Conservation (phyloP, 1,284 basidiomycete genomes). For the Neonothopanus nambi region DNA sequence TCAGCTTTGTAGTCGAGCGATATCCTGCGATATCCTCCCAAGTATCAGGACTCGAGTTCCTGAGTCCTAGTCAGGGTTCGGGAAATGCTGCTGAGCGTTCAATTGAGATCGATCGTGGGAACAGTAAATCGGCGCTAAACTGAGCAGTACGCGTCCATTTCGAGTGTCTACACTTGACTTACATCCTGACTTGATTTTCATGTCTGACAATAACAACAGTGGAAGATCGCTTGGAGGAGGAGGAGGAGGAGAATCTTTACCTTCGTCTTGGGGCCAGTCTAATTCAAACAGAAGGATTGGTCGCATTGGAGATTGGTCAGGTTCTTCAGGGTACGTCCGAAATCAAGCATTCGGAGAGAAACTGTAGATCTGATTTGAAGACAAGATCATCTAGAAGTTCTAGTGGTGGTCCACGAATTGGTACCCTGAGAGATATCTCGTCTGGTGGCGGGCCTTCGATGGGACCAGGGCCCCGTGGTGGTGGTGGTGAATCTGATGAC, state of each 20-base stretch:
- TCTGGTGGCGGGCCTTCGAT: background rate
- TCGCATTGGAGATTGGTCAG: conserved; percentile 36
- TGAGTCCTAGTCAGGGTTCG: too few relatives aligned
- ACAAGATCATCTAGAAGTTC: background rate
- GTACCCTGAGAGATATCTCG: conserved; percentile 12
- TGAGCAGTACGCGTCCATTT: background rate
- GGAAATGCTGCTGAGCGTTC: too few relatives aligned
- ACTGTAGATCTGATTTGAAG: background rate
- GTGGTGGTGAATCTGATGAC: conserved; percentile 54
- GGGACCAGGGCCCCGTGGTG: conserved; percentile 27
- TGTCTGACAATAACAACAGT: conserved; percentile 37
- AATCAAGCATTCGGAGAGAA: background rate
- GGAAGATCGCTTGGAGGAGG: conserved; percentile 51
- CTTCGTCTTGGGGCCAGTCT: conserved; percentile 47
- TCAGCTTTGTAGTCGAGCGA: too few relatives aligned
- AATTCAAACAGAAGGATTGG: conserved; percentile 34
- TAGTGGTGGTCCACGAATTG: background rate
- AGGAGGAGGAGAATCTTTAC: conserved; percentile 42
- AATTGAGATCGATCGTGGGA: conserved; percentile 2
- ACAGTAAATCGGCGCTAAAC: background rate
- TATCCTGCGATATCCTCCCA: too few relatives aligned
- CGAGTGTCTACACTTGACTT: background rate
- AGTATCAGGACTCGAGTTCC: too few relatives aligned
- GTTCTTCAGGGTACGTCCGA: conserved; percentile 14
- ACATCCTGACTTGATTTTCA: conserved; percentile 20